phyloP scores from a whole-genome alignment of 257 asterid genomes.

The Fraxinus anomala region DNA sequence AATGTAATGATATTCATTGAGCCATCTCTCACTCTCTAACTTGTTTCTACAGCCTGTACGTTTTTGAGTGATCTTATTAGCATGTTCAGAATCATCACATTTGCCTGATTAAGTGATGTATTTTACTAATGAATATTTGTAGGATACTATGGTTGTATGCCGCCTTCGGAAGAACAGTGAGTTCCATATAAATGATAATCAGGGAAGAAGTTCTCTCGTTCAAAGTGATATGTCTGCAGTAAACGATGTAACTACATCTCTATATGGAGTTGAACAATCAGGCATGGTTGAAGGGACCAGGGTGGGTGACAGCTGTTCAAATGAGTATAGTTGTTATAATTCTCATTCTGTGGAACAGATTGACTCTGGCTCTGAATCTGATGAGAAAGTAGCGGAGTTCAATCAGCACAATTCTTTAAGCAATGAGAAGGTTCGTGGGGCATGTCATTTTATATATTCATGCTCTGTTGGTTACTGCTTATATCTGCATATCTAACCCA shows the following conservation, averaged over 20 bases:
- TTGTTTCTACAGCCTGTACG: no score
- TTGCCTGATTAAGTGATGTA: not conserved
- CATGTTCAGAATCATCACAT: not conserved
- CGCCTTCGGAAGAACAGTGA: constrained; percentile 76
- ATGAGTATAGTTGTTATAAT: constrained; percentile 52
- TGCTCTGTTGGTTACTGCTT: not conserved
- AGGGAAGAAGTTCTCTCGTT: constrained; percentile 25
- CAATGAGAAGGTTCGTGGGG: constrained; percentile 37
- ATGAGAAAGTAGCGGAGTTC: constrained; percentile 39
- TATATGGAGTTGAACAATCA: constrained; percentile 43
- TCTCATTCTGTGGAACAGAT: constrained; percentile 60
- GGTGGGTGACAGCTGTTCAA: constrained; percentile 43
- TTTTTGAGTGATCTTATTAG: not conserved
- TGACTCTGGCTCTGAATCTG: constrained; percentile 48
- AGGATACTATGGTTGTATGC: constrained; percentile 82
- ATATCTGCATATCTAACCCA: not conserved
- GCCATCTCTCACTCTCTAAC: no score
- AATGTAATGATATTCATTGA: no score
- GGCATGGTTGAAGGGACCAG: constrained; percentile 33
- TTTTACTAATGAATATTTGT: constrained; percentile 6
- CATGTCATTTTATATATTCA: not conserved
- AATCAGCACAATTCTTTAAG: constrained; percentile 33
- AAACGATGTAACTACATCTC: constrained; percentile 25
- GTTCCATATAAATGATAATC: constrained; percentile 49
- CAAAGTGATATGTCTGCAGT: constrained; percentile 25